Conservation (phyloP, 495 filamentous ascomycete genomes). For the Annulohypoxylon nitens region DNA sequence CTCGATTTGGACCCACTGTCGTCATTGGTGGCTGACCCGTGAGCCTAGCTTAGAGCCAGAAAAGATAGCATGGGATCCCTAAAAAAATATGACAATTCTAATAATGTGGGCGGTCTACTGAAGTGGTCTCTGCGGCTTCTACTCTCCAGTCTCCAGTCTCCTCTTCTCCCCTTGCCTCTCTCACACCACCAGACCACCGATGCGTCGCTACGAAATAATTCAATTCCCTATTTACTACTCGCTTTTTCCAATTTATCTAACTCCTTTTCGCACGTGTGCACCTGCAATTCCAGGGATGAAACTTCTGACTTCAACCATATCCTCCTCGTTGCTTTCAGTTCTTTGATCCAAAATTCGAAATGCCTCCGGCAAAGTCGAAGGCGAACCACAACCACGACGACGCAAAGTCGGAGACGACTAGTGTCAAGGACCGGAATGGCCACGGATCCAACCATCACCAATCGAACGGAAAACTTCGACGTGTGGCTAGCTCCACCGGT, state of each 20-base stretch:
- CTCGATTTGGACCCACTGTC: constrained; percentile 46
- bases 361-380: constrained; percentile 51
- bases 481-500: constrained; percentile 61
- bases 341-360: constrained; percentile 46
- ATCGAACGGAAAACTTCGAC: constrained; percentile 61
- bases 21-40: constrained; percentile 48
- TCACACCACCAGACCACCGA: constrained; percentile 37
- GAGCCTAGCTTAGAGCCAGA: constrained; percentile 12
- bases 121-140: constrained; percentile 37
- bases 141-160: constrained; percentile 1
- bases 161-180: constrained; percentile 13
- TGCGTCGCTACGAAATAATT: constrained; percentile 29
- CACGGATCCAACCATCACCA: constrained; percentile 51
- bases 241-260: constrained; percentile 10
- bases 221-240: constrained; percentile 31
- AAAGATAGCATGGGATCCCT: constrained; percentile 43
- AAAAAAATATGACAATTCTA: constrained; percentile 38
- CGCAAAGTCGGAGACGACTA: constrained; percentile 59
- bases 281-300: constrained; percentile 41
- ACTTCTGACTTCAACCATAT: constrained; percentile 22
- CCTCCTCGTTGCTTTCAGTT: constrained; percentile 31
- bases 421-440: constrained; percentile 61
- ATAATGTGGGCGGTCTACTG: constrained; percentile 43
- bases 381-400: constrained; percentile 63
- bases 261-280: constrained; percentile 2